Base-by-base conservation (phyloP, 208 protist genomes). In the Balamuthia mandrillaris region DNA sequence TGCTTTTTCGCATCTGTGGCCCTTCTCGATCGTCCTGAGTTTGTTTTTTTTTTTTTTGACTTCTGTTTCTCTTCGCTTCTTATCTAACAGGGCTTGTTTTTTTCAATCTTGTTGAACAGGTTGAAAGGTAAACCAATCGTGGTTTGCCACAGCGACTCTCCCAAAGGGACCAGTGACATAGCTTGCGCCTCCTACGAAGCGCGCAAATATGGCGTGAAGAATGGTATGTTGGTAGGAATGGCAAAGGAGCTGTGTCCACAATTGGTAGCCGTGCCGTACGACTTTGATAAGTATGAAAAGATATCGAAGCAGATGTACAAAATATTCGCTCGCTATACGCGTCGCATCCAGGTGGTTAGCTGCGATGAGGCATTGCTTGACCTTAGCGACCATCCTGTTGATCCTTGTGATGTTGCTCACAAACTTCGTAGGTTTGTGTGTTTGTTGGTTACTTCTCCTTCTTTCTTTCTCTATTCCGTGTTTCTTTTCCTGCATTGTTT, bases 1-100 rank as follows among this genome's bases (percentile, higher is more conserved):
- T 91, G 72, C 52, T 93, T 93, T 54, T 93, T 91, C 60, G 90
- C 82, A 7, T 89, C 86, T 5, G 87, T 88, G 7, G 39, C 39
- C 35, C 42, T 90, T 4, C 63, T 60, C 6, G 41, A 60, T 2
- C 85, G 78, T 21, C 90, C 89, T 14, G n/a, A n/a, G n/a, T n/a
- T n/a, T n/a, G n/a, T n/a, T n/a, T n/a, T n/a, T n/a, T n/a, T n/a
- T n/a, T n/a, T n/a, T n/a, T n/a, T n/a, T n/a, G n/a, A n/a, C n/a
- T n/a, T n/a, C n/a, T n/a, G n/a, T n/a, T n/a, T n/a, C n/a, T n/a
- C n/a, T n/a, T 6, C 84, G 7, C 79, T 87, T 5, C 21, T 4
- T 7, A 37, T 29, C 10, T 7, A 79, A 47, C 54, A 16, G 16
- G 54, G 16, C 16, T 16, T 21, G 16, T 21, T 79, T 65, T 78